Conservation (phyloP, 257 asterid genomes). For the Nicotiana tomentosiformis region DNA sequence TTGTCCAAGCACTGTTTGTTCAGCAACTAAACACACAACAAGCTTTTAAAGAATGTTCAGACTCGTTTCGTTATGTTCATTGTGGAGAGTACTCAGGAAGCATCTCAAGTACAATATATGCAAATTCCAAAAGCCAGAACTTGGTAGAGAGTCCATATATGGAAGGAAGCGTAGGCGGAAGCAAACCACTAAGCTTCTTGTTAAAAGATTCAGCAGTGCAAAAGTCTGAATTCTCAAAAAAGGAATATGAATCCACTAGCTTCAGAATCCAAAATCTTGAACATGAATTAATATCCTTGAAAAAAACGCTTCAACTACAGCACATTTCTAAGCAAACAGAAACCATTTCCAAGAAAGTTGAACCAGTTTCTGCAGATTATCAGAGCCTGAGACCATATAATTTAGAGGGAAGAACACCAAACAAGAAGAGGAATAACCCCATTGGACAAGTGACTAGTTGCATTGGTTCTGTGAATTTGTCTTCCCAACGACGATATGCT, state of each 20-base stretch:
- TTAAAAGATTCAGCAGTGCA: slow-evolving; percentile 28
- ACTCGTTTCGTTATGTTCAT: slow-evolving; percentile 44
- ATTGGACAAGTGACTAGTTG: slow-evolving; percentile 39
- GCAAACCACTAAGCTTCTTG: slow-evolving; percentile 31
- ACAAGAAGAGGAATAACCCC: slow-evolving; percentile 36
- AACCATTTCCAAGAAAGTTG: slow-evolving; percentile 16
- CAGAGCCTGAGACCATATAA: slow-evolving; percentile 17
- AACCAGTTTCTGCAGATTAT: slow-evolving; percentile 18
- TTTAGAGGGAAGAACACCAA: slow-evolving; percentile 29
- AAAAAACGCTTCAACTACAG: slow-evolving; percentile 38
- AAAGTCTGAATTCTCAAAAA: slow-evolving; percentile 34
- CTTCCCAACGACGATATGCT: slow-evolving; percentile 47
- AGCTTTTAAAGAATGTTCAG: slow-evolving; percentile 58
- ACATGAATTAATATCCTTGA: slow-evolving; percentile 48
- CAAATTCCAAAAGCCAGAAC: slow-evolving; percentile 46
- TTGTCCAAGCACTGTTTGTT: slow-evolving; percentile 70
- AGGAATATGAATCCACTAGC: slow-evolving; percentile 58
- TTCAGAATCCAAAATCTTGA: slow-evolving; percentile 68
- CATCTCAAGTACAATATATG: slow-evolving; percentile 40
- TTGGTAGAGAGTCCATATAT: slow-evolving; percentile 33
- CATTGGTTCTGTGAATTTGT: slow-evolving; percentile 50
- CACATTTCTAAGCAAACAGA: slow-evolving; percentile 30
- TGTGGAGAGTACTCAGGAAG: slow-evolving; percentile 43
- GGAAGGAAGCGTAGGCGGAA: slow-evolving; percentile 31
- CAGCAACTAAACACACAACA: slow-evolving; percentile 71